Evolutionary conservation across 345 rosid species (phyloP).

Genomic region (Populus euphratica): DNA sequence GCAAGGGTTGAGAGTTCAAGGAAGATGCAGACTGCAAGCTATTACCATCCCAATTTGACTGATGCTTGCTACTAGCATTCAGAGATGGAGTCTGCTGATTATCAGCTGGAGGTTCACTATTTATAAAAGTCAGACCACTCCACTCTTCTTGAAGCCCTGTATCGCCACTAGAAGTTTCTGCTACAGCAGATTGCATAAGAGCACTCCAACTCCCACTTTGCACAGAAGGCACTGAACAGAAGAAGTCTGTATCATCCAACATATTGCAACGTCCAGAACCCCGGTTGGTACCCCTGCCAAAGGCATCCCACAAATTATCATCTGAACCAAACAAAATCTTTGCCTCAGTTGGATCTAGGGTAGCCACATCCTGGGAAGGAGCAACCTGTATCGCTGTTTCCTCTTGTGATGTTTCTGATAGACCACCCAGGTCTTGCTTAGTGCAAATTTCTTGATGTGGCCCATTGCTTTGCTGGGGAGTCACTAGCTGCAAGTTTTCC

Average conservation of each 20-base stretch:
- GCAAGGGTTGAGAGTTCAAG: conserved; percentile 13
- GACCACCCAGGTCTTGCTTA: conserved; percentile 44
- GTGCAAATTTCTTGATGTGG: conserved; percentile 30
- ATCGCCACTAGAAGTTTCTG: conserved; percentile 72
- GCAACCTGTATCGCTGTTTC: conserved; percentile 14
- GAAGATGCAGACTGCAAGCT: conserved; percentile 34
- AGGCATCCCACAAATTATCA: conserved; percentile 75
- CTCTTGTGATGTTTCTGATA: conserved; percentile 39
- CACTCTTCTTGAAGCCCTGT: conserved; percentile 54
- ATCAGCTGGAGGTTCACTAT: conserved; percentile 29
- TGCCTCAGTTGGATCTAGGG: conserved; percentile 83
- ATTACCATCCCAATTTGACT: conserved; percentile 37
- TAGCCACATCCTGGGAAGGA: conserved; percentile 42
- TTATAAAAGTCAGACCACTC: conserved; percentile 43
- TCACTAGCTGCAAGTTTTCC: conserved; percentile 30
- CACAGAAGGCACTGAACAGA: conserved; percentile 56
- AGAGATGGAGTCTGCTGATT: conserved; percentile 28
- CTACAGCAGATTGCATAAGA: conserved; percentile 98
- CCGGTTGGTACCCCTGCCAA: conserved; percentile 46
- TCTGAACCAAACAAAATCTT: conserved; percentile 79
- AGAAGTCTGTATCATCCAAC: conserved; percentile 41
- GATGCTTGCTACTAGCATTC: conserved; percentile 34
- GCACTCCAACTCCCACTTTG: conserved; percentile 99
- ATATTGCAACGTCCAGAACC: conserved; percentile 39
- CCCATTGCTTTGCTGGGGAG: conserved; percentile 28